Base-by-base conservation (phyloP, 2,329 filamentous ascomycete species). In the Metarhizium album region DNA sequence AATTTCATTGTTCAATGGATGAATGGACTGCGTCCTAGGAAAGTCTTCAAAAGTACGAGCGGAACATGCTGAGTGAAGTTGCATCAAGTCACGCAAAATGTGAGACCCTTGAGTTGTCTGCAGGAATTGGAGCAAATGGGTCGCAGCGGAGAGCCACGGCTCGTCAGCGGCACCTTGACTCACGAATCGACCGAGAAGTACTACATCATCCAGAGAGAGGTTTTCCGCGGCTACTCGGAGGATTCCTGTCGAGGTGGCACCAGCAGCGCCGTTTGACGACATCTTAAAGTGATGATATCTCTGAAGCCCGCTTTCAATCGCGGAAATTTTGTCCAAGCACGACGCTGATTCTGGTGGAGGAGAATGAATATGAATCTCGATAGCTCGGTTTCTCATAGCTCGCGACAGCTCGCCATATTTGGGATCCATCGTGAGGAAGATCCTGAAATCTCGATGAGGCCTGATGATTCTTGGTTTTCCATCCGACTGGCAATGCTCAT, bases 381-480 rank as follows among this genome's bases (percentile, higher is more conserved):
- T 78, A 46, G 90, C 90, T 65, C 93, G 82, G 67, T 98, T 98
- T 52, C 94, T 79, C 93, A 98, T 98, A 1, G 93, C 93, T 55
- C 93, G 80, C 3, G 93, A 98, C 8, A 98, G 74, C 66, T 98
- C 93, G 18, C 93, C 94, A 65, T 95, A 87, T 47, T 84, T 82
- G 45, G 93, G 84, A 65, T 98, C 91, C 73, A 95, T 86, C 0
- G 91, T 97, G 64, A 98, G 72, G 67, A 98, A 97, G 20, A 98
- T 82, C 52, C 91, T 80, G 68, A 98, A 98, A 54, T 89, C 80
- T 0, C 85, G 78, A 69, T 97, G 90, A 14, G 93, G 90, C 51
- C 70, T 80, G 47, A 98, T 80, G 35, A 94, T 71, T 51, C 87
- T 81, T 11, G 90, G 86, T 59, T 87, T 83, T 31, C 91, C 91